A percentile compares a stretch with the other conserved stretches of the same genome.
phyloP scores from a whole-genome alignment of 2,329 filamentous ascomycete species.

The Fusarium sp. region DNA sequence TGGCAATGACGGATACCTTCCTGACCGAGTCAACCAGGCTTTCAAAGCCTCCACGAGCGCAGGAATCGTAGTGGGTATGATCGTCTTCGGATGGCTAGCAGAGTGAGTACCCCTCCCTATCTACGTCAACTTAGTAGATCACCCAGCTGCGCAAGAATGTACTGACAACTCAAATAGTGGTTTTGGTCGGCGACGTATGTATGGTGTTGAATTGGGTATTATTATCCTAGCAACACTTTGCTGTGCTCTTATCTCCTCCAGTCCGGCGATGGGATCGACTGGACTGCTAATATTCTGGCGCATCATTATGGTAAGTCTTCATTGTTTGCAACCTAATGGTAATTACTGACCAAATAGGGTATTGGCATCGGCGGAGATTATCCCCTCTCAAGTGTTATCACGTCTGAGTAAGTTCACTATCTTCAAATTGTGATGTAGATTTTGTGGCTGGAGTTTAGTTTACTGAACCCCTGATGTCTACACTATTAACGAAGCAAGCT shows the following conservation, averaged over 20 bases:
- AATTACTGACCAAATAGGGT: constrained; percentile 58
- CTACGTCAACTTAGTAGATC: neutral
- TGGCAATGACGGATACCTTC: constrained; percentile 69
- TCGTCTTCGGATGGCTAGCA: constrained; percentile 82
- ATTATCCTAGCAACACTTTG: constrained; percentile 79
- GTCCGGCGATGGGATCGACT: constrained; percentile 69
- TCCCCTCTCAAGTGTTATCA: constrained; percentile 80
- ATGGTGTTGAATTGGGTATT: constrained; percentile 80
- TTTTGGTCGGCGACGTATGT: constrained; percentile 84
- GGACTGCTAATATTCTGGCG: constrained; percentile 80
- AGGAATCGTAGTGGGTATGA: constrained; percentile 82
- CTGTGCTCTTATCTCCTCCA: constrained; percentile 73
- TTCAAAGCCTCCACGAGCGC: constrained; percentile 86
- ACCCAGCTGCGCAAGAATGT: neutral
- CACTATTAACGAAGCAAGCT: constrained; percentile 16
- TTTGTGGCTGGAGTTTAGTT: constrained; percentile 32
- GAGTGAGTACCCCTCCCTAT: constrained; percentile 61
- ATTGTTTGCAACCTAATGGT: neutral
- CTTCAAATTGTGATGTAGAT: constrained; percentile 8
- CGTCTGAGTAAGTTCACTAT: constrained; percentile 70
- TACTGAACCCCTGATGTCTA: neutral
- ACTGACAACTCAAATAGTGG: constrained; percentile 54
- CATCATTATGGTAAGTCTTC: constrained; percentile 71
- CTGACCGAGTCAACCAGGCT: constrained; percentile 75
- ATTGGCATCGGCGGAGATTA: constrained; percentile 87